Evolutionary conservation across 2,329 filamentous ascomycete species (phyloP).

Genomic region (Metarhizium humberi): DNA sequence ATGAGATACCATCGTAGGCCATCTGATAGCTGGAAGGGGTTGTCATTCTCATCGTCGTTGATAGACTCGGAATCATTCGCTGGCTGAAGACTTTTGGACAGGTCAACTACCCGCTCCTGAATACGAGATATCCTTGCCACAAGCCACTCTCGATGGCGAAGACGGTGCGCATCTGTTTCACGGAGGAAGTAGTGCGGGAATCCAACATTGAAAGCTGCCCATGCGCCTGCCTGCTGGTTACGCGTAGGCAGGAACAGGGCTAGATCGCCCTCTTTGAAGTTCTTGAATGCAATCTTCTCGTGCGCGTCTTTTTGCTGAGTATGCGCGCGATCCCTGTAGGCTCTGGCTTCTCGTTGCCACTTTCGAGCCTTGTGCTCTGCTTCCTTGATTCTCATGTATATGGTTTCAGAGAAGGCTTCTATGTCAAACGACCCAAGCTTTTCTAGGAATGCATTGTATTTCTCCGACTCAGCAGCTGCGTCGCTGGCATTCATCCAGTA

Average conservation of each 20-base stretch:
- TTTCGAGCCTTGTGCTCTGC: slow-evolving; percentile 89
- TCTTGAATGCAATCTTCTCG: slow-evolving; percentile 90
- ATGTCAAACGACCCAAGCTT: slow-evolving; percentile 72
- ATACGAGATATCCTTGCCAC: slow-evolving; percentile 86
- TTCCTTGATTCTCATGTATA: slow-evolving; percentile 86
- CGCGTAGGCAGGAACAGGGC: slow-evolving; percentile 89
- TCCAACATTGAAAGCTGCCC: slow-evolving; percentile 97
- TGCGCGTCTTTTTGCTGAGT: slow-evolving; percentile 74
- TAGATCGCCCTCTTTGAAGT: slow-evolving; percentile 94
- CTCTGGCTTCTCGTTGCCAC: slow-evolving; percentile 79
- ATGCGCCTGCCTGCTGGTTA: slow-evolving; percentile 88
- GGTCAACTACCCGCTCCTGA: slow-evolving; percentile 86
- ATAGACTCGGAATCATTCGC: slow-evolving; percentile 39
- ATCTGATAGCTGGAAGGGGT: slow-evolving; percentile 93
- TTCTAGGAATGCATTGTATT: slow-evolving; percentile 66
- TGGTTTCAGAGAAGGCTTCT: slow-evolving; percentile 72
- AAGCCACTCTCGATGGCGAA: slow-evolving; percentile 80
- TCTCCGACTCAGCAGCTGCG: slow-evolving; percentile 56
- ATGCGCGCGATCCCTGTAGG: slow-evolving; percentile 81
- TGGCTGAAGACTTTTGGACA: slow-evolving; percentile 64
- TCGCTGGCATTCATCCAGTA: slow-evolving; percentile 73
- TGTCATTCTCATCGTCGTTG: slow-evolving; percentile 72
- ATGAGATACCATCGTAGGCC: slow-evolving; percentile 94
- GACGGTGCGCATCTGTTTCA: slow-evolving; percentile 80
- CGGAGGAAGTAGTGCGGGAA: slow-evolving; percentile 95